Evolutionary conservation across 2,329 filamentous ascomycete genomes (phyloP).

Genomic region (Fusarium citri): DNA sequence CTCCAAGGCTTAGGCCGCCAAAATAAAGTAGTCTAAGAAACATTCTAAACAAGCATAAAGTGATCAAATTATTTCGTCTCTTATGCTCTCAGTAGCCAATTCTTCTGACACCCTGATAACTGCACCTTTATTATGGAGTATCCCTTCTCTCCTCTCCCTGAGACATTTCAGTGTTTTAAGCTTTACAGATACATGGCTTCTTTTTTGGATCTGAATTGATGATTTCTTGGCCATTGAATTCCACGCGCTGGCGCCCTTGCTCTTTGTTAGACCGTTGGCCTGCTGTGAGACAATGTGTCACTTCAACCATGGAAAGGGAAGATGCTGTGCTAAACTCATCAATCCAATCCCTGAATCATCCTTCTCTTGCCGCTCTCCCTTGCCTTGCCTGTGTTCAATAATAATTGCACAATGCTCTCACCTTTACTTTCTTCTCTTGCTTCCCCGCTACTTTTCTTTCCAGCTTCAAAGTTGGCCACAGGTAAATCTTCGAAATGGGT

Average conservation of each 20-base stretch:
- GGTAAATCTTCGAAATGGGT: background rate
- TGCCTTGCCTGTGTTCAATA: background rate
- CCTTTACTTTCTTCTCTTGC: background rate
- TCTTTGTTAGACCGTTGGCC: background rate
- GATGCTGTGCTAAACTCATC: background rate
- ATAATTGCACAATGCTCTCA: background rate
- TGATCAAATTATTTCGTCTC: no score
- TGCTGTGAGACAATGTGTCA: slow-evolving; percentile 11
- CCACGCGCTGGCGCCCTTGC: background rate
- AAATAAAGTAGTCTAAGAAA: no score
- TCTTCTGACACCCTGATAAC: no score
- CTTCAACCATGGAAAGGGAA: slow-evolving; percentile 13
- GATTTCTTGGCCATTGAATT: background rate
- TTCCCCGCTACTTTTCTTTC: background rate
- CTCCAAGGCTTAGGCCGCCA: no score
- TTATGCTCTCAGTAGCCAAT: no score
- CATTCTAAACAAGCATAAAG: no score
- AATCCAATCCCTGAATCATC: background rate
- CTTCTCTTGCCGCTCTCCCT: background rate
- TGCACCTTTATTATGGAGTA: background rate
- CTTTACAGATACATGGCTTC: background rate
- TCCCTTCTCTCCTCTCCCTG: background rate
- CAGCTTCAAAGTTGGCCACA: no score
- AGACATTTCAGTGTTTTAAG: background rate
- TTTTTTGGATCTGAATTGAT: background rate